phyloP scores from a whole-genome alignment of 2,329 filamentous ascomycete genomes.

The Parasarocladium wereldwijsianum region DNA sequence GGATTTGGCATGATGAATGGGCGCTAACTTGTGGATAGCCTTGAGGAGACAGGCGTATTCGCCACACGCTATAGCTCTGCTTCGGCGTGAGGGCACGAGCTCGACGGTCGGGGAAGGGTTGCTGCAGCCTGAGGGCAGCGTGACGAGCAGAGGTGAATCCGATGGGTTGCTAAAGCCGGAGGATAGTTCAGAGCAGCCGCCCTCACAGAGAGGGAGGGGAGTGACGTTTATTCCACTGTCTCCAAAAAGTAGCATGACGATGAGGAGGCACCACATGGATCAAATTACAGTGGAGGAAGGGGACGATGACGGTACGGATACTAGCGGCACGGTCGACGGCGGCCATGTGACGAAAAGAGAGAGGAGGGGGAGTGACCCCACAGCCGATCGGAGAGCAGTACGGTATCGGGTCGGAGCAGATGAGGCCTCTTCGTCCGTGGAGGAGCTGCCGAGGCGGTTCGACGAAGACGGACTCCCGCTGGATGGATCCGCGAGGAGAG shows the following conservation, averaged over 20 bases:
- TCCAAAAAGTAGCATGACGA: slow-evolving; percentile 30
- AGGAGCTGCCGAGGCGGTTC: slow-evolving; percentile 32
- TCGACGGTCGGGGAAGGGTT: too few relatives aligned
- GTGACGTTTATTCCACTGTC: slow-evolving; percentile 34
- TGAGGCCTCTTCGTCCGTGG: slow-evolving; percentile 15
- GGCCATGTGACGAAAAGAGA: slow-evolving; percentile 9
- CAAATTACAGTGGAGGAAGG: slow-evolving; percentile 14
- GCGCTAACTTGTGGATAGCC: neutral
- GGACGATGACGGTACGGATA: slow-evolving; percentile 6
- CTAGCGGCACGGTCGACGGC: too few relatives aligned
- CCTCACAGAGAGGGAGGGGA: too few relatives aligned
- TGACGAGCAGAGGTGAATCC: too few relatives aligned
- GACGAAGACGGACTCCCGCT: slow-evolving; percentile 27
- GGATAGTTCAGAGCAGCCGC: too few relatives aligned
- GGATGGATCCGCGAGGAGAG: slow-evolving; percentile 10
- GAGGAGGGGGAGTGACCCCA: slow-evolving; percentile 12
- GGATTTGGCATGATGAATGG: neutral
- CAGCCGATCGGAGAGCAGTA: slow-evolving; percentile 15
- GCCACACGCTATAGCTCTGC: too few relatives aligned
- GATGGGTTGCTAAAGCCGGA: too few relatives aligned
- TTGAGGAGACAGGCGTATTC: neutral
- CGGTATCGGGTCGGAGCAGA: slow-evolving; percentile 9
- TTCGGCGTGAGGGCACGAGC: too few relatives aligned
- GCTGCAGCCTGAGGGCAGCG: too few relatives aligned
- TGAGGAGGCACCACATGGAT: slow-evolving; percentile 23